These are phyloP conservation scores for Sambucus nigra DNA, from an alignment of 129 eudicot species.

Conservation along the genomic window DNA sequence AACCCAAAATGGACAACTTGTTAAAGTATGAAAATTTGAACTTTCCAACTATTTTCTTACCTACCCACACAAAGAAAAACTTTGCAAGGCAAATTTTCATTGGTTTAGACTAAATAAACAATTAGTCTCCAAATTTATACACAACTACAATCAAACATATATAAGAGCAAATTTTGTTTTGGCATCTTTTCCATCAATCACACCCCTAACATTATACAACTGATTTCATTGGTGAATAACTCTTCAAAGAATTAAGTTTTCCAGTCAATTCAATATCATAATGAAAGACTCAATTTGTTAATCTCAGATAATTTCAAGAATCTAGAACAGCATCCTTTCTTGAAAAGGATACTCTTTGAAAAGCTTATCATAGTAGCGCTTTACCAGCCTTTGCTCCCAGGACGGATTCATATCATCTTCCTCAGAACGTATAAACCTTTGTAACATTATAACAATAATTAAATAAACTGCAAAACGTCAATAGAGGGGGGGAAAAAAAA, in stretches of 20 bases:
- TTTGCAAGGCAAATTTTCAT: too few relatives aligned
- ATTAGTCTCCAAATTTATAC: too few relatives aligned
- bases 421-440: constrained; percentile 85
- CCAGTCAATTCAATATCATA: background rate
- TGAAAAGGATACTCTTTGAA: constrained; percentile 93
- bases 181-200: too few relatives aligned
- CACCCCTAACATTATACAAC: too few relatives aligned
- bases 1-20: too few relatives aligned
- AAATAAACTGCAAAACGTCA: background rate
- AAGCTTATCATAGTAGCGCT: constrained; percentile 95
- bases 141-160: too few relatives aligned
- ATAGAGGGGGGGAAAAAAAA: constrained; percentile 1
- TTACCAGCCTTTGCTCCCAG: constrained; percentile 97
- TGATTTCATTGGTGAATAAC: too few relatives aligned
- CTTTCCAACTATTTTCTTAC: too few relatives aligned
- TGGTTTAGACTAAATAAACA: too few relatives aligned
- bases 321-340: background rate
- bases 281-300: background rate
- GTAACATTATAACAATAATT: background rate
- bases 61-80: too few relatives aligned
- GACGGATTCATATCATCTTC: constrained; percentile 88
- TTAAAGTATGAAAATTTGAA: too few relatives aligned
- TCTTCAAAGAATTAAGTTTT: background rate
- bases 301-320: background rate
- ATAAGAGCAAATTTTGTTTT: too few relatives aligned